phyloP scores from a whole-genome alignment of 768 basidiomycete genomes.

The Hirschioporus abietinus region DNA sequence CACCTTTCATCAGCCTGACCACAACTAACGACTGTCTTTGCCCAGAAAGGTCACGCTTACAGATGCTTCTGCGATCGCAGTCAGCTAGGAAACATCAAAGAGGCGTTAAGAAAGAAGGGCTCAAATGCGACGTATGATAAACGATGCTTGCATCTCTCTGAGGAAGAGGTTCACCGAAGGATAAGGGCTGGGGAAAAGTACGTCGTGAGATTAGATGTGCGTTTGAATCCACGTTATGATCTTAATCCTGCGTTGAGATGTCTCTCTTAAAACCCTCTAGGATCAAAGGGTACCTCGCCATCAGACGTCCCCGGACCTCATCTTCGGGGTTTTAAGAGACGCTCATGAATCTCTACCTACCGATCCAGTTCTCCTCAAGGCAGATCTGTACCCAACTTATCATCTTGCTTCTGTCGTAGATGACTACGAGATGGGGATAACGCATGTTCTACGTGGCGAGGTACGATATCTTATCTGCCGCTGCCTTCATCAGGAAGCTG shows the following conservation, averaged over 20 bases:
- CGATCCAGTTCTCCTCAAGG: constrained; percentile 89
- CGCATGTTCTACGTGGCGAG: constrained; percentile 93
- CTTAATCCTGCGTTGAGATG: neutral
- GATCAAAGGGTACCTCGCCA: constrained; percentile 52
- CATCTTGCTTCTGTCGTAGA: constrained; percentile 95
- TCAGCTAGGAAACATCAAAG: constrained; percentile 60
- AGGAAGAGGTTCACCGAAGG: constrained; percentile 77
- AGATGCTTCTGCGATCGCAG: constrained; percentile 89
- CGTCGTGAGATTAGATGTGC: constrained; percentile 84
- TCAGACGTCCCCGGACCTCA: constrained; percentile 53
- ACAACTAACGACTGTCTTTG: neutral
- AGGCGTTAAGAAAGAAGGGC: constrained; percentile 66
- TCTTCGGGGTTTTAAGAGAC: constrained; percentile 72
- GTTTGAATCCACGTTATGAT: neutral
- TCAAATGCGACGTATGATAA: constrained; percentile 84
- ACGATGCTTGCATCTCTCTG: constrained; percentile 76
- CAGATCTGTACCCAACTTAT: constrained; percentile 92
- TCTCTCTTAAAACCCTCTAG: constrained; percentile 29
- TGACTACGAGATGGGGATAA: constrained; percentile 93
- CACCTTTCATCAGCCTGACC: too few relatives aligned
- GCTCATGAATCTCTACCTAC: constrained; percentile 76
- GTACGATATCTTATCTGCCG: constrained; percentile 29
- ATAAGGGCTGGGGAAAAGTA: constrained; percentile 72
- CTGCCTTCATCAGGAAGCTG: too few relatives aligned
- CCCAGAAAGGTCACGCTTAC: constrained; percentile 82